Evolutionary conservation across 352 stramenopile species (phyloP).

Genomic region (Pythium utonaiense): DNA sequence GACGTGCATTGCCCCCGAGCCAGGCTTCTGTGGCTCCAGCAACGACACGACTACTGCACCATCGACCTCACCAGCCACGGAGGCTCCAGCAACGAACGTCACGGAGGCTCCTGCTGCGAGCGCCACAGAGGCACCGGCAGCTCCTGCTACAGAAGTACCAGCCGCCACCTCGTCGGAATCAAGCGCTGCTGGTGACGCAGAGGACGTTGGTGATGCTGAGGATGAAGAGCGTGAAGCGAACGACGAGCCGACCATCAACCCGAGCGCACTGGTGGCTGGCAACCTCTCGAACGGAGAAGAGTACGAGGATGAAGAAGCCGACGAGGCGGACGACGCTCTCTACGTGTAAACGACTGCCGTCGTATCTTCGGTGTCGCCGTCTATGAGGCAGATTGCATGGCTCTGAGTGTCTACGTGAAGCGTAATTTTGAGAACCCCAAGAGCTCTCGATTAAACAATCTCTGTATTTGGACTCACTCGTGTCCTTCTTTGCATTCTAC

Average conservation of each 20-base stretch:
- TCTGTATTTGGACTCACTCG: not conserved
- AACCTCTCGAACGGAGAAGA: slow-evolving; percentile 23
- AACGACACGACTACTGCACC: slow-evolving; percentile 17
- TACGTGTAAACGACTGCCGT: not conserved
- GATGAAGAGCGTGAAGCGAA: slow-evolving; percentile 11
- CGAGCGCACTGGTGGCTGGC: slow-evolving; percentile 29
- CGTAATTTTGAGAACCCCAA: not conserved
- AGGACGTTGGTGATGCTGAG: slow-evolving; percentile 2
- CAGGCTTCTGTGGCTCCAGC: slow-evolving; percentile 29
- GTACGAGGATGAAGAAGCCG: slow-evolving; percentile 24
- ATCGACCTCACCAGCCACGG: not conserved
- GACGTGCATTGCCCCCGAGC: slow-evolving; percentile 30
- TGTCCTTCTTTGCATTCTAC: slow-evolving; percentile 1
- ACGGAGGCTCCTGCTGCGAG: not conserved
- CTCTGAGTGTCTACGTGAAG: not conserved
- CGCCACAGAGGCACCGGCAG: not conserved
- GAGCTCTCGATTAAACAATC: not conserved
- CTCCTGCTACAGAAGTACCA: too few relatives aligned
- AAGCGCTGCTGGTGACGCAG: not conserved
- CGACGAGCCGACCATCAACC: slow-evolving; percentile 21
- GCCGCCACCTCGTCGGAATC: not conserved
- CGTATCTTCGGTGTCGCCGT: not conserved
- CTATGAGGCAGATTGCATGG: not conserved
- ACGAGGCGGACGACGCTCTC: slow-evolving; percentile 12
- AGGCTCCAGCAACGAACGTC: slow-evolving; percentile 1